Conservation (phyloP, 352 stramenopile species). For the Phytophthora citricola region DNA sequence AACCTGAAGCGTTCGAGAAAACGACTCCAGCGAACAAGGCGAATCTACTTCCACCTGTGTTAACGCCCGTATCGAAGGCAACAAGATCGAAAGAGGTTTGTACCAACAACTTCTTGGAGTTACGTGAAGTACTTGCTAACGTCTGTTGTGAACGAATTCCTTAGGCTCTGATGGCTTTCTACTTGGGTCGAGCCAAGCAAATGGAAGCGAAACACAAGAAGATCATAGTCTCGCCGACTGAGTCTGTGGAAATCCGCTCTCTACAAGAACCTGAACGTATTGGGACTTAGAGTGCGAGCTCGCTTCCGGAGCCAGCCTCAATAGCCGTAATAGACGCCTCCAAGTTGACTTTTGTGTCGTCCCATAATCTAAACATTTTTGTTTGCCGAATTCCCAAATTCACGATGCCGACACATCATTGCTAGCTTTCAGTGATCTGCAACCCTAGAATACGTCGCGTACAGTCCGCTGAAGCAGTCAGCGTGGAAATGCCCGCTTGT, state of each 20-base stretch:
- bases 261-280: slow-evolving; percentile 21
- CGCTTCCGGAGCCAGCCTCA: no score
- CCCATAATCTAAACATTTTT: no score
- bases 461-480: no score
- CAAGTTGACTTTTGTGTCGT: no score
- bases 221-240: slow-evolving; percentile 23
- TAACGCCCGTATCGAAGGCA: slow-evolving; percentile 22
- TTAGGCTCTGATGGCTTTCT: slow-evolving; percentile 61
- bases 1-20: neutral
- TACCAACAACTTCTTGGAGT: neutral
- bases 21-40: neutral
- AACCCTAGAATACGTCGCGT: no score
- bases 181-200: slow-evolving; percentile 54
- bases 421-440: no score
- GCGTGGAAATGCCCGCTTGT: no score
- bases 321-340: no score
- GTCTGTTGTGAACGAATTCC: neutral
- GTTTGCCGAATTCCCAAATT: no score
- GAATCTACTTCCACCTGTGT: neutral
- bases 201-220: slow-evolving; percentile 60
- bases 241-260: slow-evolving; percentile 33
- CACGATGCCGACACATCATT: no score
- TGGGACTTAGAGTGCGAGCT: slow-evolving; percentile 4
- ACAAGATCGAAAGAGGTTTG: slow-evolving; percentile 42
- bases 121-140: neutral